A percentile compares a stretch with the other conserved stretches of the same genome.
These are phyloP conservation scores for Cubamyces sp. DNA, from an alignment of 768 basidiomycete species.

Conservation along the genomic window DNA sequence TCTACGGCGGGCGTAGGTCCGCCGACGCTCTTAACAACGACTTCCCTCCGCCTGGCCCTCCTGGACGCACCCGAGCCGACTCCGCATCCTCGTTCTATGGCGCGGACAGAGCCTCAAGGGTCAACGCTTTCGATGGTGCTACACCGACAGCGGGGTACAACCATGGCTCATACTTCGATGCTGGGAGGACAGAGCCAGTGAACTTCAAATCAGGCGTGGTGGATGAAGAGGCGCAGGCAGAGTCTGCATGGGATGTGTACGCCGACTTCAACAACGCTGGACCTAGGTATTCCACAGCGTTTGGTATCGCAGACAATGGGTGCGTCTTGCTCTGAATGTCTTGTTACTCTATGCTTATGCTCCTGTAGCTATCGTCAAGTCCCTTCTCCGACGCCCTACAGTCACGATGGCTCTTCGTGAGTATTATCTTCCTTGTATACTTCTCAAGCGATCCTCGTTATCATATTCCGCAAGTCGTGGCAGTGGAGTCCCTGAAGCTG, in stretches of 20 bases:
- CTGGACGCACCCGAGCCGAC: slow-evolving; percentile 58
- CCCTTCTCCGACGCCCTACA: slow-evolving; percentile 26
- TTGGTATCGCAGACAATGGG: slow-evolving; percentile 54
- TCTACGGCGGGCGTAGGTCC: slow-evolving; percentile 72
- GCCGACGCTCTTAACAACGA: slow-evolving; percentile 63
- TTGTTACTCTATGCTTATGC: slow-evolving; percentile 1
- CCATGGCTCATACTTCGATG: slow-evolving; percentile 64
- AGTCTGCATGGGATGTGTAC: slow-evolving; percentile 74
- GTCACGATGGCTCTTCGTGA: slow-evolving; percentile 15
- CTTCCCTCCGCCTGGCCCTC: slow-evolving; percentile 39
- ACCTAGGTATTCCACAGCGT: slow-evolving; percentile 72
- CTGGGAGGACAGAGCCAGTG: slow-evolving; percentile 74
- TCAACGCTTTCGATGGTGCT: slow-evolving; percentile 42
- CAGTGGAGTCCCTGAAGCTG: background rate
- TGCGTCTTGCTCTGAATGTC: background rate
- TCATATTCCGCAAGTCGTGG: no score
- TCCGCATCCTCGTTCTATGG: slow-evolving; percentile 67
- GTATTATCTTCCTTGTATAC: background rate
- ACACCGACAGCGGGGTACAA: slow-evolving; percentile 74
- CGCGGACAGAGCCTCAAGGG: slow-evolving; percentile 41
- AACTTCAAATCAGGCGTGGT: slow-evolving; percentile 54
- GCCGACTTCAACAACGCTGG: slow-evolving; percentile 91
- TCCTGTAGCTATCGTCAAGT: slow-evolving; percentile 31
- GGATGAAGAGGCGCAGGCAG: slow-evolving; percentile 65
- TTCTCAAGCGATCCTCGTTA: no score